phyloP scores from a whole-genome alignment of 1,139 yeast genomes.

The Hyphopichia buzzinii region DNA sequence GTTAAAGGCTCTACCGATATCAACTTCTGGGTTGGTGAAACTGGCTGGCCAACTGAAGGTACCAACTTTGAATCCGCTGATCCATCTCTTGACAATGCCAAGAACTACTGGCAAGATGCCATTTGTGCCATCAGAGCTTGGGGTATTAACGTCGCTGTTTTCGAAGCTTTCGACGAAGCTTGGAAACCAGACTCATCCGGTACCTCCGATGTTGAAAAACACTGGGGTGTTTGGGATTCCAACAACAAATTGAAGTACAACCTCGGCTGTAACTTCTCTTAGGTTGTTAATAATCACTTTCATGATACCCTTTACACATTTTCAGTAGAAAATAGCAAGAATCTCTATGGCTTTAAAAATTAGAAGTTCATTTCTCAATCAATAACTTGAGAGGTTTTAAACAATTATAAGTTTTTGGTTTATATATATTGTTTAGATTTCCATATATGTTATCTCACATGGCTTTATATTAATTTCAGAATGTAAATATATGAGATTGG shows the following conservation, averaged over 20 bases:
- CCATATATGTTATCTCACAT: background rate
- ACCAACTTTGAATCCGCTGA: constrained; percentile 60
- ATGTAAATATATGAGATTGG: too few relatives aligned
- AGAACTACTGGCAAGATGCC: constrained; percentile 79
- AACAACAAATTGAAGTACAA: constrained; percentile 56
- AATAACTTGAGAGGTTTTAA: background rate
- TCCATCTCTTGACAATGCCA: constrained; percentile 75
- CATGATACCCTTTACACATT: background rate
- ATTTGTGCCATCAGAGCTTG: constrained; percentile 91
- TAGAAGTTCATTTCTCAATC: background rate
- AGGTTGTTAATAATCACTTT: background rate
- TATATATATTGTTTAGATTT: background rate
- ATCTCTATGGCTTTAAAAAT: background rate
- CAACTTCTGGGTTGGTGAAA: constrained; percentile 94
- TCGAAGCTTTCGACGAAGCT: constrained; percentile 92
- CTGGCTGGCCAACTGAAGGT: constrained; percentile 97
- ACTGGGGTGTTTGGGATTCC: constrained; percentile 86
- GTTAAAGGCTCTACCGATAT: constrained; percentile 82
- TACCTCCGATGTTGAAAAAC: constrained; percentile 79
- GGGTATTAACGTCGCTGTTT: constrained; percentile 90
- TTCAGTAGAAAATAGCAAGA: too few relatives aligned
- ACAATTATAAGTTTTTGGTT: background rate
- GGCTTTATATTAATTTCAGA: background rate
- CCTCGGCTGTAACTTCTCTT: constrained; percentile 51
- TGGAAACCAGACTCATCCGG: constrained; percentile 94